phyloP scores from a whole-genome alignment of 176 grass and related monocot species.

The Oryza australiensis region DNA sequence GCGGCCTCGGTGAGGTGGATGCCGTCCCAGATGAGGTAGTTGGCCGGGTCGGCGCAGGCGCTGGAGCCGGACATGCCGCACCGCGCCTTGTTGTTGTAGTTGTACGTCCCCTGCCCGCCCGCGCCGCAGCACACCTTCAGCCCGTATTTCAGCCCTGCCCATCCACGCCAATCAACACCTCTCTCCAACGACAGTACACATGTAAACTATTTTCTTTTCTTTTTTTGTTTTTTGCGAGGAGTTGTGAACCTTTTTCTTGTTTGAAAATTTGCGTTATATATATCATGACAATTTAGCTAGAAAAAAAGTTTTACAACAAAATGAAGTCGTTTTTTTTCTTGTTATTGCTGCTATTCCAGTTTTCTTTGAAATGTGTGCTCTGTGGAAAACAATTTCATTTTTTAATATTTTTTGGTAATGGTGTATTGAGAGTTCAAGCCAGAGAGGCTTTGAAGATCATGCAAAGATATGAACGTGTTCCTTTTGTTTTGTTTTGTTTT shows the following conservation, averaged over 20 bases:
- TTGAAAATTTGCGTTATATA: no score
- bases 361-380: background rate
- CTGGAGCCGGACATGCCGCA: slow-evolving; percentile 56
- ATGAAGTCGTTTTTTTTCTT: no score
- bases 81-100: slow-evolving; percentile 60
- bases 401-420: background rate
- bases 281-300: no score
- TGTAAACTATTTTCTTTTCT: no score
- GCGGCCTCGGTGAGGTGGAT: slow-evolving; percentile 81
- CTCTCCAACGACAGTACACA: no score
- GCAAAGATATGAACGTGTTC: slow-evolving; percentile 2
- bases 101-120: slow-evolving; percentile 60
- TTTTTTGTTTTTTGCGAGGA: no score
- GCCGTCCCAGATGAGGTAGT: slow-evolving; percentile 79
- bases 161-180: no score
- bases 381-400: no score
- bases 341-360: no score
- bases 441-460: background rate
- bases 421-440: background rate
- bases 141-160: slow-evolving; percentile 49
- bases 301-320: no score
- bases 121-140: slow-evolving; percentile 63
- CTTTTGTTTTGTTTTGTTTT: background rate
- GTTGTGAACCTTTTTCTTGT: no score
- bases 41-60: slow-evolving; percentile 50